These are phyloP conservation scores for Cladophialophora exuberans DNA, from an alignment of 2,329 filamentous ascomycete genomes.

Conservation along the genomic window DNA sequence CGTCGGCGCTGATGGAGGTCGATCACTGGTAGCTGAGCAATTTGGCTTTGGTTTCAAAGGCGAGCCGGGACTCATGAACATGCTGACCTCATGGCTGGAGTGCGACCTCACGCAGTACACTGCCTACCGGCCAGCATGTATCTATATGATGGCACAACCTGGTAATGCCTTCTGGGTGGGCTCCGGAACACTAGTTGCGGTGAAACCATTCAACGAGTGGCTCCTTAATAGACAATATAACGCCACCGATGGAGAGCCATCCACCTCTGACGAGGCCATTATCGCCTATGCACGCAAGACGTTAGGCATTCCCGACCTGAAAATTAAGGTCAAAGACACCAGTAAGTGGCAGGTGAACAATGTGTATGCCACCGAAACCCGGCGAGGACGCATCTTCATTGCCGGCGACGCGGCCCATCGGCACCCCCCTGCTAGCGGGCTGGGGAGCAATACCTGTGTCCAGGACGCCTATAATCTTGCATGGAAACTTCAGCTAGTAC, in stretches of 20 bases:
- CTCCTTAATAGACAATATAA: slow-evolving; percentile 32
- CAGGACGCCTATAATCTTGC: neutral
- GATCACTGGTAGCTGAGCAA: slow-evolving; percentile 6
- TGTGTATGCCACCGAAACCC: slow-evolving; percentile 34
- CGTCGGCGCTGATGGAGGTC: slow-evolving; percentile 11
- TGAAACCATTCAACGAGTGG: slow-evolving; percentile 39
- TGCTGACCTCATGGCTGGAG: slow-evolving; percentile 17
- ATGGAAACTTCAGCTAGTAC: slow-evolving; percentile 47
- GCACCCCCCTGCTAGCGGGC: slow-evolving; percentile 37
- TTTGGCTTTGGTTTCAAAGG: slow-evolving; percentile 4
- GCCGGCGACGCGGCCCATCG: slow-evolving; percentile 40
- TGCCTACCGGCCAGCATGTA: slow-evolving; percentile 10
- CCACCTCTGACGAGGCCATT: neutral
- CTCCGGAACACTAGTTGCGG: slow-evolving; percentile 37
- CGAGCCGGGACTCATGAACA: slow-evolving; percentile 10
- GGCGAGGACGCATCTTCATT: slow-evolving; percentile 39
- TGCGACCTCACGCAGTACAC: slow-evolving; percentile 10
- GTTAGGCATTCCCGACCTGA: slow-evolving; percentile 35
- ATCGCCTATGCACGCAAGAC: slow-evolving; percentile 32
- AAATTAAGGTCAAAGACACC: slow-evolving; percentile 36
- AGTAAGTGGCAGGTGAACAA: slow-evolving; percentile 35
- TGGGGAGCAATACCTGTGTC: slow-evolving; percentile 34
- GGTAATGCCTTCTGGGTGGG: slow-evolving; percentile 17
- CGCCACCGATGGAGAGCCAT: neutral
- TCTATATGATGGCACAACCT: slow-evolving; percentile 14